Conservation (phyloP, 2,329 filamentous ascomycete genomes). For the Pyricularia pennisetigena region DNA sequence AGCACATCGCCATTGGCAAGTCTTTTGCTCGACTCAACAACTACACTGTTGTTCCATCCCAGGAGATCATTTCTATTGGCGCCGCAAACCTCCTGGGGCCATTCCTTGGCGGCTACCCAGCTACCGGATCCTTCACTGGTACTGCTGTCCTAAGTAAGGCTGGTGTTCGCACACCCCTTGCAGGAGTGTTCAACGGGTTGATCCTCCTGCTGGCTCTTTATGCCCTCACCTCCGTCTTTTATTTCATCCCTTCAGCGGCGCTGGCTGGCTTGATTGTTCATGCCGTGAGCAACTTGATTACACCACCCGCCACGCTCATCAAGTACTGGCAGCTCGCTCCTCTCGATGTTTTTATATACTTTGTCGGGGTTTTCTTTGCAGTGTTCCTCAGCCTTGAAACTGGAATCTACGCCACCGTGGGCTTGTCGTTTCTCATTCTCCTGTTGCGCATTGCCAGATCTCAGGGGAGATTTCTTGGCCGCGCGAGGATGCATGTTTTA, state of each 20-base stretch:
- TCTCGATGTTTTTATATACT: constrained; percentile 11
- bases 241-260: constrained; percentile 76
- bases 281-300: constrained; percentile 63
- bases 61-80: constrained; percentile 92
- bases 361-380: constrained; percentile 12
- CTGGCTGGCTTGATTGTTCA: constrained; percentile 90
- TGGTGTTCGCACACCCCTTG: constrained; percentile 83
- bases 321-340: constrained; percentile 38
- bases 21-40: constrained; percentile 94
- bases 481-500: neutral
- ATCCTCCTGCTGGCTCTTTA: constrained; percentile 88
- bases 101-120: constrained; percentile 84
- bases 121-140: constrained; percentile 90
- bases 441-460: constrained; percentile 35
- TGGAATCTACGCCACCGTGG: constrained; percentile 38
- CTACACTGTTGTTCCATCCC: constrained; percentile 93
- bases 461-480: constrained; percentile 36
- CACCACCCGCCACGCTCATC: constrained; percentile 3
- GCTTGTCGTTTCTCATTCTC: constrained; percentile 29
- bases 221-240: constrained; percentile 79
- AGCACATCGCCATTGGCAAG: constrained; percentile 95
- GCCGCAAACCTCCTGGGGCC: constrained; percentile 83
- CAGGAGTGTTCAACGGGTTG: constrained; percentile 79
- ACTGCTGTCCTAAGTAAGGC: constrained; percentile 97
- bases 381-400: constrained; percentile 36